Evolutionary conservation across 2,329 filamentous ascomycete species (phyloP).

Genomic region (Pseudocercospora eumusae): DNA sequence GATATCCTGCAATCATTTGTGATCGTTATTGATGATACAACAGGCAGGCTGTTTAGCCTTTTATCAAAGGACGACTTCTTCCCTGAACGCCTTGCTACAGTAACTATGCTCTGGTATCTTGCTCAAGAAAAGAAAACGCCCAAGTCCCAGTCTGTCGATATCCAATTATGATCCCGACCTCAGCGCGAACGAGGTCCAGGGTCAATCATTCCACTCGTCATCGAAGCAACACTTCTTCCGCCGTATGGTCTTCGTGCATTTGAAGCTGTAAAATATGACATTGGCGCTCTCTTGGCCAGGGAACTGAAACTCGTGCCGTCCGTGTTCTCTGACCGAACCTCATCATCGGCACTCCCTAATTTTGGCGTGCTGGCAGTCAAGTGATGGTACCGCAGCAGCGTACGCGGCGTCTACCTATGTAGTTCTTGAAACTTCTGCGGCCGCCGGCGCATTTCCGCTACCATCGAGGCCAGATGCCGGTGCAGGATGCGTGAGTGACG

Average conservation of each 20-base stretch:
- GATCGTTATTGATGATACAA: not conserved
- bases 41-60: not conserved
- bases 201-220: conserved; percentile 7
- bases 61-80: not conserved
- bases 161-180: not conserved
- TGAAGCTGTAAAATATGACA: not conserved
- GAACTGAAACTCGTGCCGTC: conserved; percentile 11
- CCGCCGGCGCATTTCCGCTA: conserved; percentile 7
- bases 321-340: not conserved
- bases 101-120: not conserved
- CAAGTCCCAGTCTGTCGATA: conserved; percentile 2
- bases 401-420: conserved; percentile 12
- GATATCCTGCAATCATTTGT: not conserved
- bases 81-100: not conserved
- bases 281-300: conserved; percentile 1
- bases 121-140: not conserved
- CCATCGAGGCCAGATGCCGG: not conserved
- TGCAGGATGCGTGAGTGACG: not conserved
- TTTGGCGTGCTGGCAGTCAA: not conserved
- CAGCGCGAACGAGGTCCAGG: not conserved
- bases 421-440: not conserved
- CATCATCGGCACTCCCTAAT: not conserved
- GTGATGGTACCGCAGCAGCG: not conserved
- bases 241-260: conserved; percentile 8
- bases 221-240: conserved; percentile 10